phyloP scores from a whole-genome alignment of 2,329 filamentous ascomycete species.

The Alternaria incomplexa region DNA sequence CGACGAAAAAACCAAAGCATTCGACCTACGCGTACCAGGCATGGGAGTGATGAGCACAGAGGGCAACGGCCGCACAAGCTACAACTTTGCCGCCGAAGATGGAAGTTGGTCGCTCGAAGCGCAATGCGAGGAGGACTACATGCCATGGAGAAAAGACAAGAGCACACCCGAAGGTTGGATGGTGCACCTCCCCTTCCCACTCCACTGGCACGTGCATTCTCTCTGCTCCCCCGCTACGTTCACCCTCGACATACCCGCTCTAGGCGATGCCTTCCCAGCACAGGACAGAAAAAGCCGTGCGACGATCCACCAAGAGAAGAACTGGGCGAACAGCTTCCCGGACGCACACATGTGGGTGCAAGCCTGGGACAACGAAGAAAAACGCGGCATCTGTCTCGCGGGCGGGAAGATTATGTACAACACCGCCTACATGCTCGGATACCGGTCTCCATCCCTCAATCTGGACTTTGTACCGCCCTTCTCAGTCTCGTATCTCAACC shows the following conservation, averaged over 20 bases:
- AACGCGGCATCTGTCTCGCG: constrained; percentile 38
- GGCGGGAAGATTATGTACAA: constrained; percentile 45
- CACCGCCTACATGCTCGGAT: constrained; percentile 56
- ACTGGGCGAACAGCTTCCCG: constrained; percentile 57
- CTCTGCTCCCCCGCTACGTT: constrained; percentile 51
- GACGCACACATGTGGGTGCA: constrained; percentile 50
- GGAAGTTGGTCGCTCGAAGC: constrained; percentile 49
- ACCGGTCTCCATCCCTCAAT: constrained; percentile 45
- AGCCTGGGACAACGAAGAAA: constrained; percentile 26
- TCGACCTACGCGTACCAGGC: constrained; percentile 50
- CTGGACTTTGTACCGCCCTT: constrained; percentile 56
- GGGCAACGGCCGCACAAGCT: constrained; percentile 47
- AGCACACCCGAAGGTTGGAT: constrained; percentile 55
- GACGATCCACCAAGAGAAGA: constrained; percentile 58
- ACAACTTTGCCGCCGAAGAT: constrained; percentile 35
- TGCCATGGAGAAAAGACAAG: constrained; percentile 46
- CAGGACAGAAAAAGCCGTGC: constrained; percentile 43
- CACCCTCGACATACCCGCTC: constrained; percentile 46
- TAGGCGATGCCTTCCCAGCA: constrained; percentile 25
- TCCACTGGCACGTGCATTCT: constrained; percentile 61
- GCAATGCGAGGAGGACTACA: constrained; percentile 44
- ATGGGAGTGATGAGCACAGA: constrained; percentile 49
- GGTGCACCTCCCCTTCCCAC: constrained; percentile 54
- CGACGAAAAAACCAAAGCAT: constrained; percentile 41
- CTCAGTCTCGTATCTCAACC: constrained; percentile 39